Conservation (phyloP, 2,329 filamentous ascomycete species). For the Plenodomus tracheiphilus region DNA sequence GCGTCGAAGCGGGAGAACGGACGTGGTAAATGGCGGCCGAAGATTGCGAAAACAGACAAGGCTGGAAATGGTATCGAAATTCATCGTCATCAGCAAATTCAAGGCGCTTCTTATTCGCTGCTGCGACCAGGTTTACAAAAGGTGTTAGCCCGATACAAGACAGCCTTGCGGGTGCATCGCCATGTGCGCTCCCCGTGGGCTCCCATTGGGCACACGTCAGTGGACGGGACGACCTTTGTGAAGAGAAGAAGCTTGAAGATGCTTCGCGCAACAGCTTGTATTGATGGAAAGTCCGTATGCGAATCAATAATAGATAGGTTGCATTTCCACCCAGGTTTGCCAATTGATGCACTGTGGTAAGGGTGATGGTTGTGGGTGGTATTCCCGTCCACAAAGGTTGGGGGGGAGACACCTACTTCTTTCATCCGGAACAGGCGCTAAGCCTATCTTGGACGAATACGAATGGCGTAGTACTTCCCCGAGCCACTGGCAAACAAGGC, state of each 20-base stretch:
- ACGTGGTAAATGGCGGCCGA: constrained; percentile 2
- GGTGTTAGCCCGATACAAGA: constrained; percentile 1
- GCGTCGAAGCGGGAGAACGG: constrained; percentile 6
- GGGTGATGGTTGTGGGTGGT: no score
- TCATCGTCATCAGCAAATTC: constrained; percentile 11
- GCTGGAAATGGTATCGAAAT: not conserved
- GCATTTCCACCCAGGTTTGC: no score
- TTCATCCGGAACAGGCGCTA: no score
- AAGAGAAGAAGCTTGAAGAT: not conserved
- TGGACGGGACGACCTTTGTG: not conserved
- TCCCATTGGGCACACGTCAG: constrained; percentile 6
- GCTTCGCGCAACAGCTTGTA: not conserved
- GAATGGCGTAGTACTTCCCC: no score
- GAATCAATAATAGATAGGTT: not conserved
- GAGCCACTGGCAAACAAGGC: no score
- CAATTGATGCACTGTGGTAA: constrained; percentile 9
- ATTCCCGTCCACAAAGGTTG: constrained; percentile 3
- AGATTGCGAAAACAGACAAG: constrained; percentile 5
- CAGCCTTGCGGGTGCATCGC: not conserved
- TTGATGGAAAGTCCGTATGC: not conserved
- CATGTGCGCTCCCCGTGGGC: constrained; percentile 8
- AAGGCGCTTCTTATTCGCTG: constrained; percentile 7
- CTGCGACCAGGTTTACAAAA: not conserved
- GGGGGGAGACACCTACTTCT: constrained; percentile 27
- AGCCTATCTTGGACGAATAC: no score